Conservation (phyloP, 495 filamentous ascomycete genomes). For the Tuber brumale region DNA sequence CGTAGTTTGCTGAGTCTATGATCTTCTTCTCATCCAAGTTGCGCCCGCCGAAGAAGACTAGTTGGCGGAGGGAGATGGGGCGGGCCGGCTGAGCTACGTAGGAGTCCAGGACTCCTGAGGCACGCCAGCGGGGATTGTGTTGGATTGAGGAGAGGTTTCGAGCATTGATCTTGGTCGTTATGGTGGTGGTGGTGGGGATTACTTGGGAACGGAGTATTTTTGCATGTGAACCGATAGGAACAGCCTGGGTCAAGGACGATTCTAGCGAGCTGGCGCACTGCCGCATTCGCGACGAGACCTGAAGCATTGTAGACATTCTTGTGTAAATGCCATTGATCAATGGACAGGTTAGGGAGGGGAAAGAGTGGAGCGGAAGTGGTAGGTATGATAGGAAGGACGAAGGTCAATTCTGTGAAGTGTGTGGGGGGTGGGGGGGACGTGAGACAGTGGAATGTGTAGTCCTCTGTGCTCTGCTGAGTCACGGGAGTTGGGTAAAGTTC, state of each 20-base stretch:
- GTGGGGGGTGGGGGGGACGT: constrained; percentile 18
- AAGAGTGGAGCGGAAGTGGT: background rate
- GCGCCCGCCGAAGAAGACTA: constrained; percentile 83
- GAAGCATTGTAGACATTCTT: constrained; percentile 32
- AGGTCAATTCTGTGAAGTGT: constrained; percentile 5
- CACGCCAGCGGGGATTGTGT: constrained; percentile 34
- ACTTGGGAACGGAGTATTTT: background rate
- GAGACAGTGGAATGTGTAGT: constrained; percentile 21
- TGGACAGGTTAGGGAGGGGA: constrained; percentile 19
- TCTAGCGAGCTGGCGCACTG: constrained; percentile 28
- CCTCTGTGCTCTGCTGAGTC: constrained; percentile 16
- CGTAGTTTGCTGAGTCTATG: constrained; percentile 92
- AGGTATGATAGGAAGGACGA: constrained; percentile 14
- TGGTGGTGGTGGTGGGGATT: background rate
- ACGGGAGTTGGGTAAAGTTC: constrained; percentile 21
- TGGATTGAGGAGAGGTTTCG: constrained; percentile 19
- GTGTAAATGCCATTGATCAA: constrained; percentile 39
- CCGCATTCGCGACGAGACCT: constrained; percentile 28
- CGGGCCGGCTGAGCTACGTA: constrained; percentile 41
- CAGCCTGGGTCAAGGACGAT: constrained; percentile 5
- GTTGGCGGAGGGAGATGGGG: constrained; percentile 43
- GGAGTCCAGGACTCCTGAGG: constrained; percentile 39
- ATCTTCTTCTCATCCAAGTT: constrained; percentile 84
- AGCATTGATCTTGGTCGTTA: constrained; percentile 1
- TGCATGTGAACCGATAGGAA: background rate